Evolutionary conservation across 345 rosid species (phyloP).

Genomic region (Citrus cavaleriei): DNA sequence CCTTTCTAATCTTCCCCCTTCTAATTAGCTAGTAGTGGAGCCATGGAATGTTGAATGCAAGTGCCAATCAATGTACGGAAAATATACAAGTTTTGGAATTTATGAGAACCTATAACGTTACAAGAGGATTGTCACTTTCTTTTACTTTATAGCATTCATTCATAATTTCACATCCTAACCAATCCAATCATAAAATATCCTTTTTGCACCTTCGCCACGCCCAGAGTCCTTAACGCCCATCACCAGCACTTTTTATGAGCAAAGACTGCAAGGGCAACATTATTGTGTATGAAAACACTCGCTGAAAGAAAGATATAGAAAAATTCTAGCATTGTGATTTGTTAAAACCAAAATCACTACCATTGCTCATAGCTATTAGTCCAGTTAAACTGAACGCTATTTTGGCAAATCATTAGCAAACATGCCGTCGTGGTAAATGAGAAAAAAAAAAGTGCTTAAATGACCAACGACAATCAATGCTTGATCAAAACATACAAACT

Average conservation of each 20-base stretch:
- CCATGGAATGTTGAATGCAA: background rate
- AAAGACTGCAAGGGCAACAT: no score
- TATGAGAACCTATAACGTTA: background rate
- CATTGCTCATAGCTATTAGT: no score
- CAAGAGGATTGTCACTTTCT: background rate
- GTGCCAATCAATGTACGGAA: background rate
- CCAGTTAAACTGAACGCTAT: background rate
- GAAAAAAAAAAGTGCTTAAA: background rate
- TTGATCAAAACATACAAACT: slow-evolving; percentile 14
- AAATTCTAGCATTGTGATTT: no score
- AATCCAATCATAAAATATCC: no score
- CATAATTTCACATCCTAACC: no score
- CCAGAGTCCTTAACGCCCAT: no score
- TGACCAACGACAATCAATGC: slow-evolving; percentile 15
- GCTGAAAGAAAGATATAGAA: no score
- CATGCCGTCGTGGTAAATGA: background rate
- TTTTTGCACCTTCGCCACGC: no score
- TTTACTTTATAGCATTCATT: background rate
- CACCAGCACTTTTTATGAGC: no score
- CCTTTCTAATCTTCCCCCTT: background rate
- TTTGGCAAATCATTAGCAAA: background rate
- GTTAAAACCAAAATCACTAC: no score
- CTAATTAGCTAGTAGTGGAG: background rate
- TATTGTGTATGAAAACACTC: no score
- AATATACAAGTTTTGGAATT: background rate